Conservation (phyloP, 495 filamentous ascomycete genomes). For the Hypoxylon subgilvum region DNA sequence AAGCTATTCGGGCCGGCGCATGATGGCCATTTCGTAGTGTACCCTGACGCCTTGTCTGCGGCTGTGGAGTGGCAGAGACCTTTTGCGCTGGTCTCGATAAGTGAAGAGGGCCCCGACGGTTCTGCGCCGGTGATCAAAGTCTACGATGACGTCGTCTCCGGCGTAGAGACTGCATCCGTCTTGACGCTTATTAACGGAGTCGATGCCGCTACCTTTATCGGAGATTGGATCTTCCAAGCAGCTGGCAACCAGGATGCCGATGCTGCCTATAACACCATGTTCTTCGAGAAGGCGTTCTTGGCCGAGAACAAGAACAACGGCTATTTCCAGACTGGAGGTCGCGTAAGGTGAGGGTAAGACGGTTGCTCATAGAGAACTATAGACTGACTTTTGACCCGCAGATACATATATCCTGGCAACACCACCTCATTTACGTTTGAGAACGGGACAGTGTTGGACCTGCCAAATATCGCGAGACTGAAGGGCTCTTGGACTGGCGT, state of each 20-base stretch:
- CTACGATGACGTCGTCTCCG: constrained; percentile 42
- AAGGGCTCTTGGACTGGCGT: constrained; percentile 43
- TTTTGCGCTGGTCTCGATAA: constrained; percentile 46
- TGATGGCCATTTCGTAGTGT: constrained; percentile 54
- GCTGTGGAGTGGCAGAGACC: constrained; percentile 46
- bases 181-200: constrained; percentile 49
- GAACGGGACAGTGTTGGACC: constrained; percentile 46
- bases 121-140: constrained; percentile 47
- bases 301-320: constrained; percentile 32
- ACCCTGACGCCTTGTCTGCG: constrained; percentile 49
- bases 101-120: constrained; percentile 45
- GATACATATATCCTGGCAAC: constrained; percentile 49
- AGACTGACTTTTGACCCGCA: neutral
- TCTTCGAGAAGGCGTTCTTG: constrained; percentile 42
- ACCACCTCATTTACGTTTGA: constrained; percentile 50
- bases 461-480: constrained; percentile 48
- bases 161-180: constrained; percentile 30
- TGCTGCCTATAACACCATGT: constrained; percentile 58
- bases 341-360: constrained; percentile 38
- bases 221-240: constrained; percentile 40
- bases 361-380: constrained; percentile 8
- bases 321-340: constrained; percentile 40
- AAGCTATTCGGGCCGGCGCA: constrained; percentile 49
- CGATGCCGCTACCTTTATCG: constrained; percentile 43
- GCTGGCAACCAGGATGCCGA: constrained; percentile 51